Evolutionary conservation across 2,329 filamentous ascomycete species (phyloP).

Genomic region (Leptographium lundbergii): DNA sequence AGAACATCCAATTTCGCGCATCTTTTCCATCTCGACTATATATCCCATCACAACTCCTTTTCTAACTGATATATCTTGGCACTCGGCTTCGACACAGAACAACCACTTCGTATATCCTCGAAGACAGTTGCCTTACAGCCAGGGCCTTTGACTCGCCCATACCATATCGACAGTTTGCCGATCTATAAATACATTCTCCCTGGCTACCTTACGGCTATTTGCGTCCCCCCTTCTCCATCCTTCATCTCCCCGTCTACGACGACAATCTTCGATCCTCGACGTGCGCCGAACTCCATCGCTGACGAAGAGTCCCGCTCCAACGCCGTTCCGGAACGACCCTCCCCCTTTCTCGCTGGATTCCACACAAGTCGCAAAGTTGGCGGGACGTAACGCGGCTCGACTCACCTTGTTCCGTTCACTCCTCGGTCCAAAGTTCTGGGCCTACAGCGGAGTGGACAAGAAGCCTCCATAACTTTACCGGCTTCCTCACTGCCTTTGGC

Average conservation of each 20-base stretch:
- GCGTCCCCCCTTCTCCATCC: background rate
- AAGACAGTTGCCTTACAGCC: background rate
- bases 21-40: background rate
- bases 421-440: constrained; percentile 83
- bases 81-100: background rate
- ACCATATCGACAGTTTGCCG: background rate
- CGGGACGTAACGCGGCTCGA: constrained; percentile 38
- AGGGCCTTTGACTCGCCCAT: background rate
- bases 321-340: constrained; percentile 6
- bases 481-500: background rate
- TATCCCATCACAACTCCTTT: background rate
- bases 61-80: background rate
- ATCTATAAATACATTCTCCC: background rate
- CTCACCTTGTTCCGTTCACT: constrained; percentile 76
- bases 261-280: background rate
- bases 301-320: background rate
- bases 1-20: background rate
- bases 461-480: constrained; percentile 82
- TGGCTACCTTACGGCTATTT: background rate
- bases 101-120: background rate
- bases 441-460: constrained; percentile 92
- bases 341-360: background rate
- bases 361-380: constrained; percentile 22
- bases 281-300: background rate
- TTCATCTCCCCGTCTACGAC: background rate